Conservation (phyloP, 2,329 filamentous ascomycete genomes). For the Fusarium acutatum region DNA sequence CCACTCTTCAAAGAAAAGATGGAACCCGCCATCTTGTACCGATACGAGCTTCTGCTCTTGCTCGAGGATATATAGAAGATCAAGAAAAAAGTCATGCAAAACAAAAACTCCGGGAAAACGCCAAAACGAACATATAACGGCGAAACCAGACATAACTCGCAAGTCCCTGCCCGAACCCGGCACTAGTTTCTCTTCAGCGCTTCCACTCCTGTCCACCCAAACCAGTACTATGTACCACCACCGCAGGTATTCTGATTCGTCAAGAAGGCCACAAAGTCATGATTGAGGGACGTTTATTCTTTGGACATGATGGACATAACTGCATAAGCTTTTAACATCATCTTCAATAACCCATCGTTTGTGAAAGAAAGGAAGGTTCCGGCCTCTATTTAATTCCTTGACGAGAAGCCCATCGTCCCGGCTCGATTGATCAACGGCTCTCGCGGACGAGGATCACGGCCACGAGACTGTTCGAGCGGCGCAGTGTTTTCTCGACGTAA, state of each 20-base stretch:
- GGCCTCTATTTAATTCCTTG: constrained; percentile 18
- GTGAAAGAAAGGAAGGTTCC: not conserved
- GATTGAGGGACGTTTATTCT: not conserved
- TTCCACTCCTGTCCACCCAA: not conserved
- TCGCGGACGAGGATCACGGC: constrained; percentile 38
- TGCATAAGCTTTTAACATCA: constrained; percentile 32
- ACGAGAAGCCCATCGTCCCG: constrained; percentile 29
- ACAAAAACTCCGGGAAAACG: not conserved
- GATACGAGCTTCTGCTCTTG: not conserved
- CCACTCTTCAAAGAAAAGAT: not conserved
- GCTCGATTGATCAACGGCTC: constrained; percentile 47
- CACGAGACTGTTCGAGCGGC: constrained; percentile 32
- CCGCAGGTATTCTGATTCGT: not conserved
- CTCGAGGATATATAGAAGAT: not conserved
- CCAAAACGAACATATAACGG: constrained; percentile 4
- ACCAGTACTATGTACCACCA: not conserved
- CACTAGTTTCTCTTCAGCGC: not conserved
- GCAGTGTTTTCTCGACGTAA: constrained; percentile 39
- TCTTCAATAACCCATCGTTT: not conserved
- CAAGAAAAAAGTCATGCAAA: not conserved
- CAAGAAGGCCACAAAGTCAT: not conserved
- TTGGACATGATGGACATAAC: constrained; percentile 23
- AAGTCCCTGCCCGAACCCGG: not conserved
- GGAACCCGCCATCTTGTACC: constrained; percentile 7
- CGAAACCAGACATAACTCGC: not conserved